Evolutionary conservation across 75 land plant genomes (phyloP).

Genomic region (Adiantum capillusveneris): DNA sequence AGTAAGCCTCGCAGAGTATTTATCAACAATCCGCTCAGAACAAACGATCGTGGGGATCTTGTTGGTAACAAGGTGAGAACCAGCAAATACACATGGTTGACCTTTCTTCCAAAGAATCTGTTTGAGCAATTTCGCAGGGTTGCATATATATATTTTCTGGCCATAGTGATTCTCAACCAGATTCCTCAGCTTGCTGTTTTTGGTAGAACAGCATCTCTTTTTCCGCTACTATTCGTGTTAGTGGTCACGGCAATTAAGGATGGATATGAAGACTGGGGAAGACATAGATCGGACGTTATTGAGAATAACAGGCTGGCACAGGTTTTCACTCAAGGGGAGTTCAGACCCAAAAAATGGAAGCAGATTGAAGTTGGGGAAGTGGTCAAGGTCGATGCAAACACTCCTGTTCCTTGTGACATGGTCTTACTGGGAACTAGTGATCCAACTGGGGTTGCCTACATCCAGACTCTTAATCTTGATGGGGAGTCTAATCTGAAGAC

Average conservation of each 20-base stretch:
- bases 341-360: slow-evolving; percentile 66
- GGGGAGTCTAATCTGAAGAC: slow-evolving; percentile 97
- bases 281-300: slow-evolving; percentile 66
- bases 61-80: slow-evolving; percentile 72
- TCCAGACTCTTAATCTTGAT: slow-evolving; percentile 94
- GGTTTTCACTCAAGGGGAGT: slow-evolving; percentile 46
- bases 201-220: slow-evolving; percentile 54
- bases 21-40: slow-evolving; percentile 62
- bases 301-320: slow-evolving; percentile 74
- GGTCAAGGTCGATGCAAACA: slow-evolving; percentile 59
- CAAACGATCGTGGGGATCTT: slow-evolving; percentile 55
- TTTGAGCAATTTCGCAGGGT: slow-evolving; percentile 97
- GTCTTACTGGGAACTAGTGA: slow-evolving; percentile 85
- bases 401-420: slow-evolving; percentile 93
- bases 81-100: slow-evolving; percentile 62
- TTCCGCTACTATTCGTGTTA: slow-evolving; percentile 81
- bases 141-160: slow-evolving; percentile 91
- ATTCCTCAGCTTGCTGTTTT: slow-evolving; percentile 91
- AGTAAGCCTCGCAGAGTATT: slow-evolving; percentile 43
- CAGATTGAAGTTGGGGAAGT: slow-evolving; percentile 83
- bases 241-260: slow-evolving; percentile 88
- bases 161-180: slow-evolving; percentile 82
- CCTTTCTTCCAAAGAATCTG: slow-evolving; percentile 81
- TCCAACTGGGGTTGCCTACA: slow-evolving; percentile 85
- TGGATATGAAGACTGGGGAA: slow-evolving; percentile 86